Conservation (phyloP, 106 monocot genomes). For the Cymbidium sinense region DNA sequence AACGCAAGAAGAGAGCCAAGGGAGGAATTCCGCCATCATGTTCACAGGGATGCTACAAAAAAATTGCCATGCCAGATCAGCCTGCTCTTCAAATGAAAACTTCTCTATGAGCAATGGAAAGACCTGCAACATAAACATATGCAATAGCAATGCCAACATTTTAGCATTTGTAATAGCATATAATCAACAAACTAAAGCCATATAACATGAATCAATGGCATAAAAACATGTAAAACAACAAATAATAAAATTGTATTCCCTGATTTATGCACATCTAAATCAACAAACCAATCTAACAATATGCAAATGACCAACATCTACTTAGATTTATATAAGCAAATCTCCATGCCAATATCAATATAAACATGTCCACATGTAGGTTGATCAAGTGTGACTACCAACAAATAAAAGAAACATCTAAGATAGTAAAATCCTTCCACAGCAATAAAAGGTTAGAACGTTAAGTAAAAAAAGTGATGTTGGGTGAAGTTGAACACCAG, state of each 20-base stretch:
- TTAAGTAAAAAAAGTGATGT: neutral
- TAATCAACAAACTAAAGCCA: neutral
- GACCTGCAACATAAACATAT: conserved; percentile 41
- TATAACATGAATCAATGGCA: neutral
- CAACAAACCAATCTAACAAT: neutral
- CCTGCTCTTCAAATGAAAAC: conserved; percentile 91
- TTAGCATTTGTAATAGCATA: neutral
- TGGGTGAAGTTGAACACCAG: neutral
- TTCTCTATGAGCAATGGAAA: conserved; percentile 91
- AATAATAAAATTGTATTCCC: neutral
- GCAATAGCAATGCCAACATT: neutral
- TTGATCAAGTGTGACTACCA: neutral
- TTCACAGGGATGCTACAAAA: conserved; percentile 96
- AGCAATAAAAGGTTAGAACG: neutral
- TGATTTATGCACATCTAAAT: neutral
- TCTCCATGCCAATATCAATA: neutral
- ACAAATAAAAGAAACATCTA: neutral
- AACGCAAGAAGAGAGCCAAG: conserved; percentile 84
- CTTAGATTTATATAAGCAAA: neutral
- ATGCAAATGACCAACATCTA: neutral
- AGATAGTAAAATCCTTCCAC: neutral
- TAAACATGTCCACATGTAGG: neutral
- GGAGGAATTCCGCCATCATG: conserved; percentile 86
- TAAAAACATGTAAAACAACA: neutral
- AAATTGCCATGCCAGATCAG: conserved; percentile 94